Percentiles rank a stretch among this genome's conserved stretches.
These are phyloP conservation scores for Crithidia bombi DNA, from an alignment of 208 protist species.

Conservation along the genomic window DNA sequence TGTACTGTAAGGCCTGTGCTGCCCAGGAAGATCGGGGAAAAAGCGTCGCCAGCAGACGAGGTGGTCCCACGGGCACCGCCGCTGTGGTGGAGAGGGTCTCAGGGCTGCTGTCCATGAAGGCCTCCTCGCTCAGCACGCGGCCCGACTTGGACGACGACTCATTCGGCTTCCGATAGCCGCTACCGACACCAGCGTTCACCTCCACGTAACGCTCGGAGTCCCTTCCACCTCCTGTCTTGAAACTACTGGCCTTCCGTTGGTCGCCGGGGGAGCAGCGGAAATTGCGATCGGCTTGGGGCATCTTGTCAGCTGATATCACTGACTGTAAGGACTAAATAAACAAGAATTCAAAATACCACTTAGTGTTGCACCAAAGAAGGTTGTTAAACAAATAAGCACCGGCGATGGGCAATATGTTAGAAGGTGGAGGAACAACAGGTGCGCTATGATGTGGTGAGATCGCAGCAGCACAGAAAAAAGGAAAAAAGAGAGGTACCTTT, in stretches of 20 bases:
- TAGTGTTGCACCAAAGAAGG: too few species aligned
- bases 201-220: conserved; percentile 1
- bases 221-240: not conserved
- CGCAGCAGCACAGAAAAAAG: not conserved
- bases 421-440: too few species aligned
- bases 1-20: conserved; percentile 21
- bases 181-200: not conserved
- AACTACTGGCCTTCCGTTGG: not conserved
- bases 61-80: not conserved
- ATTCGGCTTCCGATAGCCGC: not conserved
- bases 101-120: not conserved
- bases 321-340: not conserved
- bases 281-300: conserved; percentile 10
- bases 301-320: not conserved
- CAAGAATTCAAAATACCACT: not conserved
- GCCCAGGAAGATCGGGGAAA: conserved; percentile 3
- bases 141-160: not conserved
- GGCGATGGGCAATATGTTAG: too few species aligned
- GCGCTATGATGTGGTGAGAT: too few species aligned
- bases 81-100: not conserved
- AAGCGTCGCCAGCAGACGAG: not conserved
- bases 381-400: too few species aligned
- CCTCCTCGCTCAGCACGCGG: not conserved
- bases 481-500: conserved; percentile 7
- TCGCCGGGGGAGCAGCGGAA: not conserved